Conservation (phyloP, 177 flowering plant species). For the Vitis hybrid region DNA sequence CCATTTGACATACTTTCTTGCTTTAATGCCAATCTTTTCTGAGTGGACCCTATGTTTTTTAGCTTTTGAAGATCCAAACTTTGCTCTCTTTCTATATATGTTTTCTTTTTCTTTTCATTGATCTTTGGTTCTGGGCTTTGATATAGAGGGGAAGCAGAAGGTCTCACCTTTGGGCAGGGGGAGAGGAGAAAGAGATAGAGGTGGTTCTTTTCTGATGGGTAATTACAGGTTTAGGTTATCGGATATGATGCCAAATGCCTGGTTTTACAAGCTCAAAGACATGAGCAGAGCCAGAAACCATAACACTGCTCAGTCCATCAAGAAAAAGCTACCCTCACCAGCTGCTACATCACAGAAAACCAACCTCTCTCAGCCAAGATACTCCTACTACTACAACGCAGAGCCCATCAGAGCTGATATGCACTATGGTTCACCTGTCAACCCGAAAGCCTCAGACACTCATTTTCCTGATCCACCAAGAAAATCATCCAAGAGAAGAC, state of each 20-base stretch:
- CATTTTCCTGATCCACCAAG: conserved; percentile 44
- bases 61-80: neutral
- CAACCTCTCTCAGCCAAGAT: conserved; percentile 26
- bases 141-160: neutral
- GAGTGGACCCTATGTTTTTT: neutral
- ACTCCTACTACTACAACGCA: conserved; percentile 43
- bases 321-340: conserved; percentile 18
- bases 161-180: neutral
- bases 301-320: conserved; percentile 6
- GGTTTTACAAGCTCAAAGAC: conserved; percentile 68
- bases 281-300: conserved; percentile 40
- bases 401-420: conserved; percentile 21
- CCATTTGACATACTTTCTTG: conserved; percentile 2
- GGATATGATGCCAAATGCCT: conserved; percentile 65
- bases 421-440: conserved; percentile 22
- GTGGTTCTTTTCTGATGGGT: conserved; percentile 33
- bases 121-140: neutral
- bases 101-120: neutral
- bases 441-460: conserved; percentile 26
- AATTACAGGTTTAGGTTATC: conserved; percentile 55
- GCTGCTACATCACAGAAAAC: conserved; percentile 8
- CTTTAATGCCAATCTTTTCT: conserved; percentile 12
- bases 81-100: neutral
- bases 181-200: conserved; percentile 3
- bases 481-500: conserved; percentile 29